Evolutionary conservation across 352 stramenopile genomes (phyloP), one percentile per base, ranked within the genome.

Genomic region (Phytopythium oedochilum): DNA sequence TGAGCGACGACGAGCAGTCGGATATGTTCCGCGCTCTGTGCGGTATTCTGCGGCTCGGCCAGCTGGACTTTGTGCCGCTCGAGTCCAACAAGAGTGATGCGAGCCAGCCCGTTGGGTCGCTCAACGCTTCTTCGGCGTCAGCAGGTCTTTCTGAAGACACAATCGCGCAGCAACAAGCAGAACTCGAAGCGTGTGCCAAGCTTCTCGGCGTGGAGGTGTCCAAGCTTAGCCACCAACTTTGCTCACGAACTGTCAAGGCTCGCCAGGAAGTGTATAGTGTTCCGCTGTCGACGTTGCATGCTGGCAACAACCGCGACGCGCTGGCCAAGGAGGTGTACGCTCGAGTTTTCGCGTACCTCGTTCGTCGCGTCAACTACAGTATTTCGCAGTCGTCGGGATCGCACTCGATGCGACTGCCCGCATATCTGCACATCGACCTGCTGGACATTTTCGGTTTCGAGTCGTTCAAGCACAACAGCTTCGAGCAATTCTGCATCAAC

Each of bases 361-460:
- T 99, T 46, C 72, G 73, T 11, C 75, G 79, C 14, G 81, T 95
- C 12, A 95, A 95, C 63, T 71, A 88, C 52, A 92, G 81, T 57
- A 92, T 93, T 42, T 87, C 81, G 17, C 79, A 80, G 17, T 73
- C 74, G 4, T 55, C 67, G 12, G 60, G 59, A 42, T 45, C 34
- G 12, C 35, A 42, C 23, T 70, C 65, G 7, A 57, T 59, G 18
- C 77, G 73, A 26, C 34, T 52, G 6, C 73, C 74, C 2, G 70
- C 66, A 11, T 83, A 88, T 54, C 57, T 85, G 54, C 88, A 97
- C 64, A 98, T 98, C 59, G 91, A 96, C 59, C 73, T 98, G 59
- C 79, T 98, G 23, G 96, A 99, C 68, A 98, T 99, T 61, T 99
- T 98, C 64, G 95, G 96, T 20, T 99, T 99, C 70, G 96, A 99